These are phyloP conservation scores for Naematelia aurantialba DNA, from an alignment of 768 basidiomycete genomes.

Conservation along the genomic window DNA sequence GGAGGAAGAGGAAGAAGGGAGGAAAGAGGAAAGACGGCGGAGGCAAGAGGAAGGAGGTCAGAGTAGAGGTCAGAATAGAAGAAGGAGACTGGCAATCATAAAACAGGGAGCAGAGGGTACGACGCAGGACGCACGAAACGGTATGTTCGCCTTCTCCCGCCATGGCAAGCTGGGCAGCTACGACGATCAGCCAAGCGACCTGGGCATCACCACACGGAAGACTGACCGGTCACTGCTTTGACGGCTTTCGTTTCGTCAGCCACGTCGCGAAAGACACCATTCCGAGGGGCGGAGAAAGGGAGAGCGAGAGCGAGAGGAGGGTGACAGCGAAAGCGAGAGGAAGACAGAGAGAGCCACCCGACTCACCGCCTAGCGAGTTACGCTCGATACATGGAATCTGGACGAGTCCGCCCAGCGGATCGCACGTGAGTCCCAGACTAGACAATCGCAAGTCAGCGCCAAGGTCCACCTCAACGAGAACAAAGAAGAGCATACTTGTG, in stretches of 20 bases:
- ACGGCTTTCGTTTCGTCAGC: slow-evolving; percentile 65
- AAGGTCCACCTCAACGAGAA: background rate
- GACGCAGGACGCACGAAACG: slow-evolving; percentile 36
- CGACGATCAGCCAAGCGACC: background rate
- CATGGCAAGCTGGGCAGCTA: slow-evolving; percentile 86
- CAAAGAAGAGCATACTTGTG: slow-evolving; percentile 13
- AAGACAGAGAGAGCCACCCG: slow-evolving; percentile 8
- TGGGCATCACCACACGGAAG: background rate
- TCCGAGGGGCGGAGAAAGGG: too few relatives aligned
- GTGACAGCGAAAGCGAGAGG: background rate
- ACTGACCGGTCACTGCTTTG: slow-evolving; percentile 67
- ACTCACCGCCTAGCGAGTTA: slow-evolving; percentile 45
- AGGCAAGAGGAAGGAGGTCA: too few relatives aligned
- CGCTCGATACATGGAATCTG: slow-evolving; percentile 93
- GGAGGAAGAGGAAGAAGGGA: too few relatives aligned
- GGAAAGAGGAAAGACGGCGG: too few relatives aligned
- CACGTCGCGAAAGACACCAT: slow-evolving; percentile 3
- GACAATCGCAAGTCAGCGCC: background rate
- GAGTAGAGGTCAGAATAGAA: too few relatives aligned
- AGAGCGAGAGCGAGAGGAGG: too few relatives aligned
- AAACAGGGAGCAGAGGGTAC: too few relatives aligned
- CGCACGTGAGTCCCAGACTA: slow-evolving; percentile 66
- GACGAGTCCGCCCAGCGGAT: slow-evolving; percentile 76
- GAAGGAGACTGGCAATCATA: too few relatives aligned
- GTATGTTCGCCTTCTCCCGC: slow-evolving; percentile 74